phyloP scores from a whole-genome alignment of 2,329 filamentous ascomycete genomes.

The Sordariomycetes sp. region DNA sequence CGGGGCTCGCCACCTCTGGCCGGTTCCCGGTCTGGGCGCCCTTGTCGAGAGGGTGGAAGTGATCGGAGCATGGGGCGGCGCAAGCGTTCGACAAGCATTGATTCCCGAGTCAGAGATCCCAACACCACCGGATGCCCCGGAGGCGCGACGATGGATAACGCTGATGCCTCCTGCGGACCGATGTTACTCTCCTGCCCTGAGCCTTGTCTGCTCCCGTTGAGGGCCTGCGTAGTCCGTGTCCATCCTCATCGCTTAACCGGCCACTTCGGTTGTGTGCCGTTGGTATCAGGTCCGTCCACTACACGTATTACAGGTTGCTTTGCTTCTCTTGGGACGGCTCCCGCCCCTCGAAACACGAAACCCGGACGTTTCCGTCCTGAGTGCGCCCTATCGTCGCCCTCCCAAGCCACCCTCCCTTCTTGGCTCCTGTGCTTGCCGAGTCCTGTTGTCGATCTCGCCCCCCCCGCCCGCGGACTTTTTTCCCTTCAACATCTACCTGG shows the following conservation, averaged over 20 bases:
- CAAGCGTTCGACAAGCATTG: background rate
- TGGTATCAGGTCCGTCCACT: background rate
- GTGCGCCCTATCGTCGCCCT: background rate
- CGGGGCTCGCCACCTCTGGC: background rate
- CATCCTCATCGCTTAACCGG: background rate
- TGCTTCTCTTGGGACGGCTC: background rate
- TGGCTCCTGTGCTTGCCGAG: background rate
- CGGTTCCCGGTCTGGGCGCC: background rate
- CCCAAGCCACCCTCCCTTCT: constrained; percentile 2
- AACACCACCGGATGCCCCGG: background rate
- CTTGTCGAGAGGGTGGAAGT: background rate
- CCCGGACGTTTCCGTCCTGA: constrained; percentile 1
- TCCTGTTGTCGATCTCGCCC: background rate
- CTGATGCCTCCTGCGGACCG: background rate
- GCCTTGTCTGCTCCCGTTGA: background rate
- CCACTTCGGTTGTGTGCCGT: background rate
- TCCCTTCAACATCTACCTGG: background rate
- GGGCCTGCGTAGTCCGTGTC: background rate
- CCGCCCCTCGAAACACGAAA: constrained; percentile 3
- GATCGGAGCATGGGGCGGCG: background rate
- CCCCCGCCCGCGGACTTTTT: too few relatives aligned
- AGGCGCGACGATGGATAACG: background rate
- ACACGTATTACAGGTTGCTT: background rate
- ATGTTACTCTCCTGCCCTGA: background rate
- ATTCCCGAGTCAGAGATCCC: background rate